Evolutionary conservation across 768 basidiomycete genomes (phyloP), one percentile per base, ranked within the genome.

Genomic region (Postia placenta): DNA sequence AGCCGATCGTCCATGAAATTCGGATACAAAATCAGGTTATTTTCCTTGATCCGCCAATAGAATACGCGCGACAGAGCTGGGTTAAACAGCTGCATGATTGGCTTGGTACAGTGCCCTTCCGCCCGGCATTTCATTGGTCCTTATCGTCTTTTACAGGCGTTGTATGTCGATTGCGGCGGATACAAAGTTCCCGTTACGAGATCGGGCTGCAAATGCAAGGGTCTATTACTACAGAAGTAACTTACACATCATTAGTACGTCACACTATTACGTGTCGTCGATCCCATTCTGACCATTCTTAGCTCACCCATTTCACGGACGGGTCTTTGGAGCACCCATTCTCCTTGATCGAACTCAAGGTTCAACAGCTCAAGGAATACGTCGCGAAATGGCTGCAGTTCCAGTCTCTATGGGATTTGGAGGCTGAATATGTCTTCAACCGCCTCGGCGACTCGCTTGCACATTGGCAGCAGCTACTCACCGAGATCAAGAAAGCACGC

Each of bases 1-100:
- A 88, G 57, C 89, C 92, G 0, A 85, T 96, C 49, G 76, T 95
- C 5, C 94, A 98, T 65, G 95, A 98, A 65, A 89, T 98, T 54
- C 81, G 94, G 68, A 97, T 98, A 77, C 89, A 94, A 62, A 96
- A 99, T 63, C 96, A 99, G 64, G 92, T 97, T 55, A 97, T 99
- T 66, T 98, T 96, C 72, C 75, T 98, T 45, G 95, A 98, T 64
- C 96, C 96, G 23, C 96, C 96, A 51, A 91, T 97, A 70, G 95
- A 98, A 65, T 81, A 89, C 58, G 92, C 95, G 0, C 81, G 94
- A 36, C 81, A 87, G 43, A 86, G 79, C 7, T 97, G 94, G 94
- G 78, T 94, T 52, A 78, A 76, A 39, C 88, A 94, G 62, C 68
- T 96, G 52, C 94, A 98, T 58, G 85, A 87, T 50, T 91, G 91